phyloP scores from a whole-genome alignment of 1,284 basidiomycete genomes.

The Rhodotorula sp. region DNA sequence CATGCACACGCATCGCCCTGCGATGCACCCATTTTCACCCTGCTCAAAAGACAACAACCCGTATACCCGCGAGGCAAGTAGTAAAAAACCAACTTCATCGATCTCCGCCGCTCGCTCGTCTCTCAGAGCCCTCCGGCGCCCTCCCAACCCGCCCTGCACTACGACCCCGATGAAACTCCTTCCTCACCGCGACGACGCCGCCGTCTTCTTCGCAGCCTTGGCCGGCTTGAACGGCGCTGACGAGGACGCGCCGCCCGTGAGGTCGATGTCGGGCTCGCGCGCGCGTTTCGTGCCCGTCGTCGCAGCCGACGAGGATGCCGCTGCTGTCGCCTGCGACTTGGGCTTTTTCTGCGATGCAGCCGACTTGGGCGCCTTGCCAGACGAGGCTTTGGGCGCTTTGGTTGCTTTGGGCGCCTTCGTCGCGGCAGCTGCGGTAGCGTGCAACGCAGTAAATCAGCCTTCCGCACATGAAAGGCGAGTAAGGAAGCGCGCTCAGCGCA shows the following conservation, averaged over 20 bases:
- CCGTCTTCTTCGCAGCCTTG: slow-evolving; percentile 6
- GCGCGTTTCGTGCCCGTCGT: slow-evolving; percentile 10
- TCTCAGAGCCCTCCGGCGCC: too few relatives aligned
- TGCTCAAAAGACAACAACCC: too few relatives aligned
- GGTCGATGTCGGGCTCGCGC: slow-evolving; percentile 15
- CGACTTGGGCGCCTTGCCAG: not conserved
- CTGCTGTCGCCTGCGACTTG: not conserved
- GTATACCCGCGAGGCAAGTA: too few relatives aligned
- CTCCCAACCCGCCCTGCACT: too few relatives aligned
- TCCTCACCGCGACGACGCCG: not conserved
- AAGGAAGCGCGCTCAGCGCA: not conserved
- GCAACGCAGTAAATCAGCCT: not conserved
- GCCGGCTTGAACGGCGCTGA: slow-evolving; percentile 2
- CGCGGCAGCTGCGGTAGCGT: not conserved
- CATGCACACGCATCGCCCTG: too few relatives aligned
- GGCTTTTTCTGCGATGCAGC: not conserved
- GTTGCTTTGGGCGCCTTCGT: not conserved
- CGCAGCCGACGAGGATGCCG: not conserved
- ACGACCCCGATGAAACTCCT: too few relatives aligned
- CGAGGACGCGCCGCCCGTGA: not conserved
- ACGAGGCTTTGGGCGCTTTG: not conserved
- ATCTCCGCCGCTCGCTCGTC: too few relatives aligned
- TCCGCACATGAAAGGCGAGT: not conserved
- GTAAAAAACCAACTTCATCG: too few relatives aligned
- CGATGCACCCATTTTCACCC: too few relatives aligned